Conservation (phyloP, 78 protist genomes). For the Anaeramoeba flamelloides region DNA sequence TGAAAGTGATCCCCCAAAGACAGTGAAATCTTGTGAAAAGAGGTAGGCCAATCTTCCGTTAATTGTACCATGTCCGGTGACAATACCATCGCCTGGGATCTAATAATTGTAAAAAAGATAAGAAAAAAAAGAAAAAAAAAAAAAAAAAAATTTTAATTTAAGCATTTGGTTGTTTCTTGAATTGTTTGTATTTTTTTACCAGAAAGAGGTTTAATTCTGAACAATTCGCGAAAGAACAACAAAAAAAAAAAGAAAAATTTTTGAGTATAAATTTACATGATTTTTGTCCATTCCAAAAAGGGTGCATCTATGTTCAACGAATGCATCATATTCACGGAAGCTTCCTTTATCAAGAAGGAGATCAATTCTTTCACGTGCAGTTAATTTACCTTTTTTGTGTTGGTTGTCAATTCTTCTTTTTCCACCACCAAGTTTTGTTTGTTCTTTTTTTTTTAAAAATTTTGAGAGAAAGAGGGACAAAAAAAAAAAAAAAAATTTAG, state of each 20-base stretch:
- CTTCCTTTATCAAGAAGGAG: slow-evolving; percentile 64
- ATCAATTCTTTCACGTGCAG: slow-evolving; percentile 83
- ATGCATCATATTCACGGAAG: slow-evolving; percentile 65
- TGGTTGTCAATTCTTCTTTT: slow-evolving; percentile 28
- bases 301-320: slow-evolving; percentile 69
- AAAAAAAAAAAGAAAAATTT: too few species aligned
- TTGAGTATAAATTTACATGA: too few species aligned
- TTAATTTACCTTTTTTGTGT: slow-evolving; percentile 65
- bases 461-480: too few species aligned
- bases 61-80: slow-evolving; percentile 80
- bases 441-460: too few species aligned
- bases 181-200: too few species aligned
- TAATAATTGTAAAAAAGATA: too few species aligned
- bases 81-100: slow-evolving; percentile 81
- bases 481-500: too few species aligned
- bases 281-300: slow-evolving; percentile 74
- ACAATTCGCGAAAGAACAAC: too few species aligned
- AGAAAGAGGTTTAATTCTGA: too few species aligned
- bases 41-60: slow-evolving; percentile 79
- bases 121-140: too few species aligned
- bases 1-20: slow-evolving; percentile 83
- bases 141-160: too few species aligned
- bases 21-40: slow-evolving; percentile 90
- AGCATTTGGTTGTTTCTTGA: too few species aligned
- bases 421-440: slow-evolving; percentile 46